A percentile compares a stretch with the other conserved stretches of the same genome.
These are phyloP conservation scores for Cadophora luteo-olivacea DNA, from an alignment of 2,329 filamentous ascomycete species.

Conservation along the genomic window DNA sequence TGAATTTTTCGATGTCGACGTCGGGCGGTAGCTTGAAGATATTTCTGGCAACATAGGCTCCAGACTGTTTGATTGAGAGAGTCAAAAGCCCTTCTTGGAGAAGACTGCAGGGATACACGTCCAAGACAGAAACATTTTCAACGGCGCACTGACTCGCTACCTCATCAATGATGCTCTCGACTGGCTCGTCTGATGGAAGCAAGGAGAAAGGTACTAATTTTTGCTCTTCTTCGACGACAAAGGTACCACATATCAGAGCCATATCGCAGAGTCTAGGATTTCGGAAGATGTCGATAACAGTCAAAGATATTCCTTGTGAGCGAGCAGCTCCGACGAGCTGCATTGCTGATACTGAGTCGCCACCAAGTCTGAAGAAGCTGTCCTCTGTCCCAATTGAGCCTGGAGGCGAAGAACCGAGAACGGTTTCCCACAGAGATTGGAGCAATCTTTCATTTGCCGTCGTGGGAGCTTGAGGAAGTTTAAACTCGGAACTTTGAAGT, in stretches of 20 bases:
- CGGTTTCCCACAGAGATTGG: not conserved
- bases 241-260: constrained; percentile 41
- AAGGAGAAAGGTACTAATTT: constrained; percentile 30
- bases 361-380: constrained; percentile 49
- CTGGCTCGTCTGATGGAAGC: constrained; percentile 6
- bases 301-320: constrained; percentile 44
- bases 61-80: constrained; percentile 42
- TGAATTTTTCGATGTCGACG: not conserved
- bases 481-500: not conserved
- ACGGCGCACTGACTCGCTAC: constrained; percentile 15
- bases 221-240: constrained; percentile 34
- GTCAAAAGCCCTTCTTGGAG: constrained; percentile 49
- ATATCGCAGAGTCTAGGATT: constrained; percentile 51
- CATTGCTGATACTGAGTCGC: constrained; percentile 47
- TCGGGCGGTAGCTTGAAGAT: not conserved
- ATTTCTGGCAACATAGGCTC: constrained; percentile 40
- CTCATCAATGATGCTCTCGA: not conserved
- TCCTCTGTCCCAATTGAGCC: constrained; percentile 36
- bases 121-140: constrained; percentile 37
- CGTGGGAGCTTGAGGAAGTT: not conserved
- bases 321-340: constrained; percentile 50
- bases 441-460: not conserved
- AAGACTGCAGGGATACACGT: constrained; percentile 47
- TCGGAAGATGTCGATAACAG: constrained; percentile 51
- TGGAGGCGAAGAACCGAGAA: constrained; percentile 11